Conservation (phyloP, 495 filamentous ascomycete genomes). For the Neurospora sp. region DNA sequence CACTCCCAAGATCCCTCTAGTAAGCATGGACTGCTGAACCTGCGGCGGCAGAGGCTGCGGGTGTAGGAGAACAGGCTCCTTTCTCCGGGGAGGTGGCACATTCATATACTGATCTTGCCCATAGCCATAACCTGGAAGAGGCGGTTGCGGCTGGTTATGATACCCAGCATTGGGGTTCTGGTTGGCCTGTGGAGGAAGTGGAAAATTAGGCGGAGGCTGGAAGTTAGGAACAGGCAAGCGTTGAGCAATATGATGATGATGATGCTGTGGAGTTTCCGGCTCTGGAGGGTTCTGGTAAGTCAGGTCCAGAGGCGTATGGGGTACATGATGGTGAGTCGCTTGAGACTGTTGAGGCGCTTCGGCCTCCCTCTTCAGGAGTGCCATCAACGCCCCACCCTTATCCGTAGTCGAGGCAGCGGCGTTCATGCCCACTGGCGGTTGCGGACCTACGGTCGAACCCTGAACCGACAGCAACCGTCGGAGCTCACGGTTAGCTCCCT, state of each 20-base stretch:
- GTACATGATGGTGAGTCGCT: conserved; percentile 7
- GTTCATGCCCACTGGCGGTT: conserved; percentile 11
- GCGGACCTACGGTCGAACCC: conserved; percentile 34
- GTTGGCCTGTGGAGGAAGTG: conserved; percentile 21
- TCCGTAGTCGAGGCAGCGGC: conserved; percentile 11
- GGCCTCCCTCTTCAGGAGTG: conserved; percentile 19
- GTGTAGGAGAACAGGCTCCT: conserved; percentile 38
- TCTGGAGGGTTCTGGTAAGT: conserved; percentile 23
- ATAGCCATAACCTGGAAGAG: conserved; percentile 13
- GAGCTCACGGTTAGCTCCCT: conserved; percentile 52
- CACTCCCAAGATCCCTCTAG: conserved; percentile 13
- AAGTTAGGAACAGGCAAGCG: conserved; percentile 23
- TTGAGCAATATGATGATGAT: conserved; percentile 30
- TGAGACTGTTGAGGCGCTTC: conserved; percentile 11
- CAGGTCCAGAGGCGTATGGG: conserved; percentile 34
- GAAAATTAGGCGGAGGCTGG: conserved; percentile 35
- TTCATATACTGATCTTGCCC: conserved; percentile 17
- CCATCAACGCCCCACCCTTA: conserved; percentile 25
- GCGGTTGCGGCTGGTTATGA: conserved; percentile 7
- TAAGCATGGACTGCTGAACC: conserved; percentile 34
- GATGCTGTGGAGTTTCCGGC: conserved; percentile 22
- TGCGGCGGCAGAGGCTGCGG: conserved; percentile 45
- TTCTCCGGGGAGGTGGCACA: conserved; percentile 16
- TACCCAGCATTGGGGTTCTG: conserved; percentile 7
- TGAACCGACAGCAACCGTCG: conserved; percentile 56